Percentiles rank a stretch among this genome's conserved stretches.
phyloP scores from a whole-genome alignment of 371 early-diverging fungal genomes.

The Lichtheimia hyalospora region DNA sequence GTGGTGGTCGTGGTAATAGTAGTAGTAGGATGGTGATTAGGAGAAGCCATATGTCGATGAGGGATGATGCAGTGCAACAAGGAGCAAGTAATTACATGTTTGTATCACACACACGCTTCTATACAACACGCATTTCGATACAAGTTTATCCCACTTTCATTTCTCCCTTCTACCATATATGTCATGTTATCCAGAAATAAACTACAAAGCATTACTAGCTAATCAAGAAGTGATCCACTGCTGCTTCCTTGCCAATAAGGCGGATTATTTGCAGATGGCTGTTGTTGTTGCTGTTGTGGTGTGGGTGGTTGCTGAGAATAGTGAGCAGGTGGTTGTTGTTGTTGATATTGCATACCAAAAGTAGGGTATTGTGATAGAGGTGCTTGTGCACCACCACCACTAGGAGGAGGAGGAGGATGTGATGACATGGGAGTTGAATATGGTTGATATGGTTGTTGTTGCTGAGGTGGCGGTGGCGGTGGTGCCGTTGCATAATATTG shows the following conservation, averaged over 20 bases:
- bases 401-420: background rate
- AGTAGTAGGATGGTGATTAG: constrained; percentile 2
- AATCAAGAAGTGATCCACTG: background rate
- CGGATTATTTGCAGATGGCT: constrained; percentile 9
- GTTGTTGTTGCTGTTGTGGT: constrained; percentile 10
- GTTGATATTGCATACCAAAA: background rate
- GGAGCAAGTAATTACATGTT: too few relatives aligned
- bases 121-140: too few relatives aligned
- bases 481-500: background rate
- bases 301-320: background rate
- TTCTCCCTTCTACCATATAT: too few relatives aligned
- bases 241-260: constrained; percentile 2
- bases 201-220: too few relatives aligned
- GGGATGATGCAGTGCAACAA: too few relatives aligned
- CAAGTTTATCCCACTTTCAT: too few relatives aligned
- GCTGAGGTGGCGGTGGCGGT: background rate
- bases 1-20: background rate
- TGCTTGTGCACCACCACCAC: too few relatives aligned
- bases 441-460: background rate
- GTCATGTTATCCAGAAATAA: too few relatives aligned
- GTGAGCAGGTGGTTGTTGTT: background rate
- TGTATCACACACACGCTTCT: too few relatives aligned
- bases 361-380: background rate
- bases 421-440: constrained; percentile 1
- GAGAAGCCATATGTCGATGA: too few relatives aligned